phyloP scores from a whole-genome alignment of 106 monocot genomes.

The Apostasia ramifera region DNA sequence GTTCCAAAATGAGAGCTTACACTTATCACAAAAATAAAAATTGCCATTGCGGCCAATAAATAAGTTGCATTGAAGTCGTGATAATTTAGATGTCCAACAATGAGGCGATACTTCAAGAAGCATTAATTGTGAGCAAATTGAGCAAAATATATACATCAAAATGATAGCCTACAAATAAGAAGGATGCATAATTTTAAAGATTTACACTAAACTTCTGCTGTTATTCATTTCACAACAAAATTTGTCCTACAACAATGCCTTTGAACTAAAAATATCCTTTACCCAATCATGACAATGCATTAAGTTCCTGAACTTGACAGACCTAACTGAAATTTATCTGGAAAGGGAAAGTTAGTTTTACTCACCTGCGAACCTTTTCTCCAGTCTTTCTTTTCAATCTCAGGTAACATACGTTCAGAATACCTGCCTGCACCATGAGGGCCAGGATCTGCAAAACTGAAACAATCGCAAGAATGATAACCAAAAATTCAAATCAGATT shows the following conservation, averaged over 20 bases:
- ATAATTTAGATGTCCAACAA: too few species aligned
- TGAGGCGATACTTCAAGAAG: too few species aligned
- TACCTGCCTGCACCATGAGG: slow-evolving; percentile 91
- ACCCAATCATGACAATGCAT: not conserved
- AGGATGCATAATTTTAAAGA: too few species aligned
- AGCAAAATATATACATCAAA: too few species aligned
- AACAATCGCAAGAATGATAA: slow-evolving; percentile 1
- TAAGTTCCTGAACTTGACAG: not conserved
- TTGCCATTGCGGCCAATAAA: too few species aligned
- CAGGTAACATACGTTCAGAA: slow-evolving; percentile 82
- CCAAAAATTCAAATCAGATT: too few species aligned
- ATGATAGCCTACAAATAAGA: too few species aligned
- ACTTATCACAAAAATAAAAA: too few species aligned
- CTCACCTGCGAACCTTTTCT: slow-evolving; percentile 92
- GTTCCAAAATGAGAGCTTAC: too few species aligned
- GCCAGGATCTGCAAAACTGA: slow-evolving; percentile 94
- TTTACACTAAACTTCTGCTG: not conserved
- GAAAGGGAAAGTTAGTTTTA: not conserved
- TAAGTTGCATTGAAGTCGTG: too few species aligned
- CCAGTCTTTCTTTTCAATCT: slow-evolving; percentile 81
- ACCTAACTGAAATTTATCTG: not conserved
- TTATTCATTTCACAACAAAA: not conserved
- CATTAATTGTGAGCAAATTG: too few species aligned
- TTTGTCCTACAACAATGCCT: not conserved
- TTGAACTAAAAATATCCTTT: not conserved